These are phyloP conservation scores for Pythium diclinum DNA, from an alignment of 352 stramenopile genomes.

Conservation along the genomic window DNA sequence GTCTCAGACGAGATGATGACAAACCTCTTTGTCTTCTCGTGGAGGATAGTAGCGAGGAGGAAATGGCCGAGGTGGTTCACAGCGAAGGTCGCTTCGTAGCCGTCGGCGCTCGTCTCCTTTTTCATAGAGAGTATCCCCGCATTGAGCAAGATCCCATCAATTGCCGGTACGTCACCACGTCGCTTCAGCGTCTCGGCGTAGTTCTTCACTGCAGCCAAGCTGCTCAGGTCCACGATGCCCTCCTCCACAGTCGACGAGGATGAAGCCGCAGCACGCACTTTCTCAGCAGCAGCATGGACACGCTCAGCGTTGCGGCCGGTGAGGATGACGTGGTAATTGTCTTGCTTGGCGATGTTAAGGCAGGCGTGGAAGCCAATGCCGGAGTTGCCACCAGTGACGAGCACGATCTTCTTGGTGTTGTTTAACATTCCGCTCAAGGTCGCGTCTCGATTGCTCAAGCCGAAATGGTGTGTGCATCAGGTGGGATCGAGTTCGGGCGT, in stretches of 20 bases:
- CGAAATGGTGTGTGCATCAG: no score
- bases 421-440: not conserved
- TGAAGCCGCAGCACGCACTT: conserved; percentile 19
- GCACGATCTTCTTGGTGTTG: conserved; percentile 21
- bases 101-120: conserved; percentile 29
- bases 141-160: conserved; percentile 42
- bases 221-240: conserved; percentile 35
- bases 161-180: conserved; percentile 25
- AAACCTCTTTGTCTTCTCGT: conserved; percentile 25
- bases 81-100: conserved; percentile 39
- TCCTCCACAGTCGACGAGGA: conserved; percentile 23
- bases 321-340: conserved; percentile 34
- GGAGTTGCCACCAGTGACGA: conserved; percentile 38
- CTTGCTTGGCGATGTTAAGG: conserved; percentile 26
- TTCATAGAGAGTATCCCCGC: conserved; percentile 24
- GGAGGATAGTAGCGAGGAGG: conserved; percentile 32
- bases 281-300: conserved; percentile 25
- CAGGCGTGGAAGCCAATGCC: conserved; percentile 36
- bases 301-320: conserved; percentile 28
- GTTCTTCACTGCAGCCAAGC: conserved; percentile 26
- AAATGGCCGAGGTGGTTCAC: conserved; percentile 53
- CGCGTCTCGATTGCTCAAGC: no score
- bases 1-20: conserved; percentile 27
- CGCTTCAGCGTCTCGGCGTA: conserved; percentile 26
- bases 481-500: no score